These are phyloP conservation scores for Candida silvicultrix DNA, from an alignment of 805 yeast species.

Conservation along the genomic window DNA sequence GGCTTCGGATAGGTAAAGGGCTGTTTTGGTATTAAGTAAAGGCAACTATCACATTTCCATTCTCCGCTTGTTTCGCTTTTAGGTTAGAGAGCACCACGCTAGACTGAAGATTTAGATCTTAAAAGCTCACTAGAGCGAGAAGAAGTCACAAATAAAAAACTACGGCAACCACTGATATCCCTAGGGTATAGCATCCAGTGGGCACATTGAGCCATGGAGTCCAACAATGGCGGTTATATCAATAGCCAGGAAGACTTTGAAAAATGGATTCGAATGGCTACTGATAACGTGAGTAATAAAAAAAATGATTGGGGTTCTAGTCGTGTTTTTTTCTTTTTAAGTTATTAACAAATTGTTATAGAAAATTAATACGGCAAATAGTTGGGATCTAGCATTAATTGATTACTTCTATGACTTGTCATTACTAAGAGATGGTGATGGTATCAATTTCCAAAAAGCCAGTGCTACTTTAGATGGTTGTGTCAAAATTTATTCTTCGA, in stretches of 20 bases:
- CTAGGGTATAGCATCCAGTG: no score
- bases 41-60: no score
- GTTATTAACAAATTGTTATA: not conserved
- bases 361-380: slow-evolving; percentile 75
- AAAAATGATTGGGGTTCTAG: not conserved
- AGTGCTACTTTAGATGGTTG: slow-evolving; percentile 91
- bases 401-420: slow-evolving; percentile 86
- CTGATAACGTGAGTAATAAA: slow-evolving; percentile 16
- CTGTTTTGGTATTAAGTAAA: no score
- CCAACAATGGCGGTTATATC: not conserved
- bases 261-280: slow-evolving; percentile 25
- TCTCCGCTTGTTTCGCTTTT: not conserved
- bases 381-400: slow-evolving; percentile 87
- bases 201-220: not conserved
- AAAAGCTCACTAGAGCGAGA: not conserved
- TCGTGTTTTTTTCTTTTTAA: no score
- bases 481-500: slow-evolving; percentile 82
- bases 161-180: no score
- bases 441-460: slow-evolving; percentile 85
- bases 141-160: not conserved
- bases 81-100: not conserved
- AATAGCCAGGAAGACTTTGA: slow-evolving; percentile 15
- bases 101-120: not conserved
- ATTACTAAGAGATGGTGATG: slow-evolving; percentile 67
- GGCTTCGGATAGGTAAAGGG: no score